Evolutionary conservation across 2,329 filamentous ascomycete species (phyloP), one percentile per base, ranked within the genome.

Genomic region (Pseudopyrenochaeta lycopersici): DNA sequence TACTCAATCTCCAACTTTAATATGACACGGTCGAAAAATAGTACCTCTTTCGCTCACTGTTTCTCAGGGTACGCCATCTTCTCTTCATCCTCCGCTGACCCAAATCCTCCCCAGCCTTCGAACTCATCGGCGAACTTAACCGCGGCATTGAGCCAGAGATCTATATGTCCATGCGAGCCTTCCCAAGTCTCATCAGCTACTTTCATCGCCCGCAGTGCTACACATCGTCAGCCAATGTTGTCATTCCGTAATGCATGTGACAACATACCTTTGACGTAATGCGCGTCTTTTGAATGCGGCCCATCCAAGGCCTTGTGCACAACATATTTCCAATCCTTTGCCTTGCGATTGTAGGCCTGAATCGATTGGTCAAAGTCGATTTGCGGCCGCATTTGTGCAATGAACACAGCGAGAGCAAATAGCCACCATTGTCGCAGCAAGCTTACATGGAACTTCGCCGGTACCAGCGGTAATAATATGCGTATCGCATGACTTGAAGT

Each of bases 401-500:
- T 85, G 71, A 95, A 98, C 10, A 93, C 84, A 0, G 87, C 85
- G 36, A 97, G 75, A 0, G 89, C 86, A 36, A 97, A 84, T 4
- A 99, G 78, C 90, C 92, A 97, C 92, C 95, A 98, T 73, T 96
- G 88, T 33, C 90, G 83, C 7, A 98, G 82, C 4, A 99, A 79
- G 18, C 80, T 80, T 40, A 92, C 74, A 63, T 97, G 94, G 65
- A 88, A 89, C 66, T 86, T 85, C 12, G 82, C 76, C 0, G 92
- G 92, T 10, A 97, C 79, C 31, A 91, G 76, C 0, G 95, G 91
- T 2, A 99, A 80, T 4, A 99, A 77, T 20, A 96, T 86, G n/a
- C 95, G 85, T 11, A 97, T 85, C 0, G 95, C 94, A 72, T 99
- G 92, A 20, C 36, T 39, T 55, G 89, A 93, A 32, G 91, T 96